Evolutionary conservation across 139 green algal species (phyloP).

Genomic region (Auxenochlorella pyrenoidosa): DNA sequence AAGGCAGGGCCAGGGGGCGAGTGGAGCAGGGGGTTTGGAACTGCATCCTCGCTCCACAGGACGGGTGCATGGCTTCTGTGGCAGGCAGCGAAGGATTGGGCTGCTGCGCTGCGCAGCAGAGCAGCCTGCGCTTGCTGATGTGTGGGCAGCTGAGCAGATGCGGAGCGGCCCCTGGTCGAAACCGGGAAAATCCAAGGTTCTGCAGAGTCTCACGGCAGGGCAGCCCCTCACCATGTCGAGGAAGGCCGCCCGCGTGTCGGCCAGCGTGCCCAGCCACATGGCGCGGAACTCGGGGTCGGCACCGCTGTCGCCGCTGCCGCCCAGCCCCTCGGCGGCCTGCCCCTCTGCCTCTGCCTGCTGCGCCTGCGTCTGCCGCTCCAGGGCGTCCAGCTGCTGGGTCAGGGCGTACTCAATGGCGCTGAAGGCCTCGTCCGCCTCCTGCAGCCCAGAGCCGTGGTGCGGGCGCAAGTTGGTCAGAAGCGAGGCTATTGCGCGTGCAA

Average conservation of each 20-base stretch:
- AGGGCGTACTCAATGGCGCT: conserved; percentile 65
- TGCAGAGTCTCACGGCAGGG: neutral
- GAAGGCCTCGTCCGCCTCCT: conserved; percentile 74
- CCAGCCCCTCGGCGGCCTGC: neutral
- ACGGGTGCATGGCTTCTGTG: too few relatives aligned
- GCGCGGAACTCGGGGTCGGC: neutral
- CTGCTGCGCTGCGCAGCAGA: too few relatives aligned
- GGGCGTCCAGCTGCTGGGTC: conserved; percentile 50
- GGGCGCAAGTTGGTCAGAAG: too few relatives aligned
- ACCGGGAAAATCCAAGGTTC: neutral
- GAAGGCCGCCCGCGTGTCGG: neutral
- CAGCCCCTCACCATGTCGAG: neutral
- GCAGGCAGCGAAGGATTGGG: too few relatives aligned
- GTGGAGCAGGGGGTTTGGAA: neutral
- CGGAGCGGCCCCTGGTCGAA: neutral
- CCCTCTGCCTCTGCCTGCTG: neutral
- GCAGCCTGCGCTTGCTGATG: too few relatives aligned
- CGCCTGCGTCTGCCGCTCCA: neutral
- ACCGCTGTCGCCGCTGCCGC: neutral
- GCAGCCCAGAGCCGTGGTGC: neutral
- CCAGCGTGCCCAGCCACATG: conserved; percentile 23
- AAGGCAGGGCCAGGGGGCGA: too few relatives aligned
- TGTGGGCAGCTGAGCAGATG: neutral
- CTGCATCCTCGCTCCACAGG: too few relatives aligned
- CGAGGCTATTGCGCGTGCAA: too few relatives aligned